Base-by-base conservation (phyloP, 257 asterid genomes). In the Rhazya stricta region DNA sequence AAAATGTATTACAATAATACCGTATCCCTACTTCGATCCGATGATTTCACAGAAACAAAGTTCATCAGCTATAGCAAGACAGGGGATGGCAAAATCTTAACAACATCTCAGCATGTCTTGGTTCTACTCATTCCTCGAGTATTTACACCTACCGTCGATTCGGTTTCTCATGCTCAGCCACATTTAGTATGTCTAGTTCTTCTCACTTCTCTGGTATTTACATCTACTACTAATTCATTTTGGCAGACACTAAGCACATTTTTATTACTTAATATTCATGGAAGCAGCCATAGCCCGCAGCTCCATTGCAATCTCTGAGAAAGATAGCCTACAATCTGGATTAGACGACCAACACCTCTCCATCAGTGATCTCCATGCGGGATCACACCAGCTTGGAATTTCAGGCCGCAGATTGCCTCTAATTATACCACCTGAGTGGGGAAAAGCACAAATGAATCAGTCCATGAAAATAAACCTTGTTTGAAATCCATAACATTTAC, bases 361-460 rank as follows among this genome's bases (percentile, higher is more conserved):
- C 85, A 78, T 81, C 71, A 81, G 76, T 21, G 75, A 71, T 73
- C 82, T 81, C 85, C 85, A 81, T 27, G 63, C 78, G 9, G 85
- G 85, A 19, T 81, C 80, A 29, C 85, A 81, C 85, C 82, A 81
- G 37, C 48, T 67, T 15, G 85, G 85, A 30, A 78, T 67, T 62
- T 78, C 85, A 48, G 85, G 85, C 71, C 80, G 73, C 74, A 81
- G 54, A 54, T 75, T 73, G 27, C 80, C 85, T 74, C 45, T 71
- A 0, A 78, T 66, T 57, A 81, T 78, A 66, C 85, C 85, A 71
- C 60, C 85, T 81, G 78, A 57, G 41, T 19, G 21, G 2, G 15
- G 41, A 62, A 19, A 75, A 74, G 32, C 39, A 45, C 32, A 67
- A 43, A 51, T 19, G n/a, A 39, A 51, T 25, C 43, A 16, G n/a